Conservation (phyloP, 2,329 filamentous ascomycete genomes). For the Talaromyces sp. region DNA sequence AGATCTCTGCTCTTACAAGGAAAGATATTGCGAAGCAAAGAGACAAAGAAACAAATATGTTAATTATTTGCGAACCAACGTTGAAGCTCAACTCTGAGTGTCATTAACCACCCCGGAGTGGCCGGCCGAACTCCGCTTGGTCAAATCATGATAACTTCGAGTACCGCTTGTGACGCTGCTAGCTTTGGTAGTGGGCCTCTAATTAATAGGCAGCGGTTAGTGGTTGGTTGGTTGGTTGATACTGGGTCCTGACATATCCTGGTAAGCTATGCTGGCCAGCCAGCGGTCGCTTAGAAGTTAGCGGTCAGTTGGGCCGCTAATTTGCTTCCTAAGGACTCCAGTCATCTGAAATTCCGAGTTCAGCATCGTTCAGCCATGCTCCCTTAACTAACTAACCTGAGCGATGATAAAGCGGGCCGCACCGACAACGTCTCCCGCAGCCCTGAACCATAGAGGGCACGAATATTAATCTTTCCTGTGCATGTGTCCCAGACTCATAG, state of each 20-base stretch:
- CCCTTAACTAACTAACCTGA: conserved; percentile 1
- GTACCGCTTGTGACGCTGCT: neutral
- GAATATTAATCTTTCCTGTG: neutral
- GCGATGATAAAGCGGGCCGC: neutral
- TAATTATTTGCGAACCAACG: neutral
- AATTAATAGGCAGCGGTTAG: neutral
- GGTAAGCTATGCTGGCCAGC: neutral
- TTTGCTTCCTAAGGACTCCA: neutral
- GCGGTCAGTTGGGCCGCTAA: conserved; percentile 9
- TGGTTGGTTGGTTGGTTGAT: neutral
- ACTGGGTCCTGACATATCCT: too few relatives aligned
- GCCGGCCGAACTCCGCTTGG: neutral
- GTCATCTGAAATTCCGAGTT: neutral
- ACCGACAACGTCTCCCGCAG: neutral
- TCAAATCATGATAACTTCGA: neutral
- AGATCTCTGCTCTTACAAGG: neutral
- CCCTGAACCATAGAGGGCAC: neutral
- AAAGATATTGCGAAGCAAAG: neutral
- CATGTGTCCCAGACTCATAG: conserved; percentile 1
- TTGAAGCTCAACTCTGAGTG: neutral
- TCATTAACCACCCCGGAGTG: neutral
- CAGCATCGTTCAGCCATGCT: neutral
- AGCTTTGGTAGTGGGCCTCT: neutral
- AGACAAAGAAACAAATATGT: neutral
- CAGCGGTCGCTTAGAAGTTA: neutral